phyloP scores from a whole-genome alignment of 1,139 yeast species.

The Sugiyamaella xylanicola region DNA sequence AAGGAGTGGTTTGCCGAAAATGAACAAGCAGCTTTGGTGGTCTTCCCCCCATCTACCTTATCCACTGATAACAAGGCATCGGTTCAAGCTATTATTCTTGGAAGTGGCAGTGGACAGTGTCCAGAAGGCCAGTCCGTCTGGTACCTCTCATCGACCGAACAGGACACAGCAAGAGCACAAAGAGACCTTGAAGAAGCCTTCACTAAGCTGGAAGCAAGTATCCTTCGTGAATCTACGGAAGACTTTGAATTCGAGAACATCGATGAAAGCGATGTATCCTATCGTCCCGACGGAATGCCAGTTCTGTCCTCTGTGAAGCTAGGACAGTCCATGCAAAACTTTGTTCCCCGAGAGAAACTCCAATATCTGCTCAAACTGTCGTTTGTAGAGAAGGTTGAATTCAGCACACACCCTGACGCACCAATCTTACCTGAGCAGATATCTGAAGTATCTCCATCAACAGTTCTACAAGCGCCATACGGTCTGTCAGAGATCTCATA shows the following conservation, averaged over 20 bases:
- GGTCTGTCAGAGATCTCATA: slow-evolving; percentile 85
- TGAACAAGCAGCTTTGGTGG: slow-evolving; percentile 83
- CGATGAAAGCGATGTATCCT: slow-evolving; percentile 57
- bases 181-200: slow-evolving; percentile 79
- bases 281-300: slow-evolving; percentile 63
- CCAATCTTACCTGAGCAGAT: slow-evolving; percentile 25
- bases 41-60: slow-evolving; percentile 88
- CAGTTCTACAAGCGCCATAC: slow-evolving; percentile 56
- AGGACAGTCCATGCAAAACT: slow-evolving; percentile 80
- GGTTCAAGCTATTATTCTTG: slow-evolving; percentile 85
- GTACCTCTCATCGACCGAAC: slow-evolving; percentile 82
- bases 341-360: slow-evolving; percentile 77
- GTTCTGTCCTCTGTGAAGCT: slow-evolving; percentile 77
- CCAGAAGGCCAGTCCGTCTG: slow-evolving; percentile 88
- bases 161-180: slow-evolving; percentile 64
- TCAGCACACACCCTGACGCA: slow-evolving; percentile 26
- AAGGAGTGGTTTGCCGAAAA: slow-evolving; percentile 87
- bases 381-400: slow-evolving; percentile 58
- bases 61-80: slow-evolving; percentile 66
- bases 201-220: slow-evolving; percentile 73
- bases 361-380: slow-evolving; percentile 78
- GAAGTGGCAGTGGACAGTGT: slow-evolving; percentile 87
- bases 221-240: slow-evolving; percentile 72
- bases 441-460: slow-evolving; percentile 5
- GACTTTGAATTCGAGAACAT: slow-evolving; percentile 56